These are phyloP conservation scores for Candida railenensis DNA, from an alignment of 805 yeast species.

Conservation along the genomic window DNA sequence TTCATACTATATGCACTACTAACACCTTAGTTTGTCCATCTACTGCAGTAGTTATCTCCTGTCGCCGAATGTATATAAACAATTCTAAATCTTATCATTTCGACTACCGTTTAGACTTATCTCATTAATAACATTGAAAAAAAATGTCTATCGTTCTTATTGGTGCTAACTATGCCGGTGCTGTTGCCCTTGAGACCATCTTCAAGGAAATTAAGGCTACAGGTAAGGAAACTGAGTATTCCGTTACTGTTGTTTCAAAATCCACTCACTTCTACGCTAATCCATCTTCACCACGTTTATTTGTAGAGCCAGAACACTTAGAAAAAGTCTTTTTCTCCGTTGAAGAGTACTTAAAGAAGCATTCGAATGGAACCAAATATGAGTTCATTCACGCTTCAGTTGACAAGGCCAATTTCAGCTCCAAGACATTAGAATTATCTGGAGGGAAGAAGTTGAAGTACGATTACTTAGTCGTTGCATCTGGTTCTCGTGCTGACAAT, in stretches of 20 bases:
- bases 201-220: slow-evolving; percentile 5
- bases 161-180: slow-evolving; percentile 39
- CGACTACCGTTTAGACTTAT: no score
- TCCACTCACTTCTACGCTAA: slow-evolving; percentile 22
- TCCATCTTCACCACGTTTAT: slow-evolving; percentile 31
- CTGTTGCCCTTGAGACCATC: slow-evolving; percentile 23
- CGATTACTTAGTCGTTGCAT: slow-evolving; percentile 35
- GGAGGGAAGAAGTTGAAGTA: slow-evolving; percentile 13
- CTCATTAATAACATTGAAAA: no score
- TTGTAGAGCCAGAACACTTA: slow-evolving; percentile 22
- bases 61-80: no score
- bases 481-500: slow-evolving; percentile 24
- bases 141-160: slow-evolving; percentile 25
- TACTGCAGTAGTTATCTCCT: no score
- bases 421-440: slow-evolving; percentile 15
- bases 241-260: slow-evolving; percentile 25
- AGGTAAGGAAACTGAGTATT: slow-evolving; percentile 5
- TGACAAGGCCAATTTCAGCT: slow-evolving; percentile 22
- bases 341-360: slow-evolving; percentile 14
- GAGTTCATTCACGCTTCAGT: slow-evolving; percentile 26
- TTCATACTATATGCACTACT: no score
- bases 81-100: no score
- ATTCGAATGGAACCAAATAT: slow-evolving; percentile 13
- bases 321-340: slow-evolving; percentile 18
- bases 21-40: no score